Evolutionary conservation across 805 yeast species (phyloP).

Genomic region (Sporopachydermia quercuum): DNA sequence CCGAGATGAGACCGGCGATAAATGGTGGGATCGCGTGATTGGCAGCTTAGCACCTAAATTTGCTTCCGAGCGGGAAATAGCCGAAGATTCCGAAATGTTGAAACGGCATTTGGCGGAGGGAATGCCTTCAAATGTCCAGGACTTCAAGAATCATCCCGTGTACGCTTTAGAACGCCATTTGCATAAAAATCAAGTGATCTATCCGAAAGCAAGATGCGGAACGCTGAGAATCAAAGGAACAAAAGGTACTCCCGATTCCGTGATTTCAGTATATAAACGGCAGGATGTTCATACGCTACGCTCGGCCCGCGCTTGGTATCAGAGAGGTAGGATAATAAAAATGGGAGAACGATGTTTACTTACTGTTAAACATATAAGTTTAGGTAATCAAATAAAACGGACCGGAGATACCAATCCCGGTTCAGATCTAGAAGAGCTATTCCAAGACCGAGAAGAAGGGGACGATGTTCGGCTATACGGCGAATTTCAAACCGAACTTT

Average conservation of each 20-base stretch:
- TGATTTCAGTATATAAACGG: constrained; percentile 54
- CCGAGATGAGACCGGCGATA: constrained; percentile 34
- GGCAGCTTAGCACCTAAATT: constrained; percentile 14
- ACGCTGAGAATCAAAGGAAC: constrained; percentile 34
- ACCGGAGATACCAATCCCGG: constrained; percentile 4
- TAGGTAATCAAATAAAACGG: constrained; percentile 12
- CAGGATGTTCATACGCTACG: constrained; percentile 45
- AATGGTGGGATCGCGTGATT: constrained; percentile 46
- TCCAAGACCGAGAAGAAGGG: constrained; percentile 29
- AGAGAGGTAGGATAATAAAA: constrained; percentile 61
- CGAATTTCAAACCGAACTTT: constrained; percentile 61
- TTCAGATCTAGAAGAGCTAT: constrained; percentile 16
- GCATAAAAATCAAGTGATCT: constrained; percentile 53
- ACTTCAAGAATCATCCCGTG: constrained; percentile 75
- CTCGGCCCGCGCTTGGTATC: constrained; percentile 78
- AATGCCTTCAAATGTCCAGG: constrained; percentile 72
- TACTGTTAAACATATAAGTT: constrained; percentile 19
- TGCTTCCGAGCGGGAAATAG: constrained; percentile 18
- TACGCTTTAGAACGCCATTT: constrained; percentile 71
- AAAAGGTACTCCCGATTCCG: constrained; percentile 24
- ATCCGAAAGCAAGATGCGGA: constrained; percentile 63
- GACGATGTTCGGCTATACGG: constrained; percentile 56
- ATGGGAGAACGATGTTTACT: constrained; percentile 56
- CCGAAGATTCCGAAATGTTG: constrained; percentile 45
- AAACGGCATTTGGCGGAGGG: constrained; percentile 62